Conservation (phyloP, 2,329 filamentous ascomycete species). For the Aspergillus luchuensis region DNA sequence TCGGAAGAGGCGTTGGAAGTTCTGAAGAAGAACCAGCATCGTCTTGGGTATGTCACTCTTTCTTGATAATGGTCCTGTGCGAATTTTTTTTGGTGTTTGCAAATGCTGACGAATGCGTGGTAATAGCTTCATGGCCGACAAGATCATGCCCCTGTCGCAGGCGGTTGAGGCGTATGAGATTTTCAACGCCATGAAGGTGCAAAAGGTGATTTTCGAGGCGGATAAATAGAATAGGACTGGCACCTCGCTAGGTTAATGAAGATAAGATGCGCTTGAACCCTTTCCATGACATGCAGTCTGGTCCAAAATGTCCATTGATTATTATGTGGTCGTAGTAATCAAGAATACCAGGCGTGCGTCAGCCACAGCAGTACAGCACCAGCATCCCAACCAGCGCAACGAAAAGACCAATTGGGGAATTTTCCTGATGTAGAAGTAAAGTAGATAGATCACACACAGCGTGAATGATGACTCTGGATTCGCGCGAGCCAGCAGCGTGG, state of each 20-base stretch:
- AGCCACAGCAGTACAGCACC: not conserved
- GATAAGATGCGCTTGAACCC: not conserved
- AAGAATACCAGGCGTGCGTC: not conserved
- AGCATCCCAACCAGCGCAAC: not conserved
- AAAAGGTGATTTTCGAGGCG: slow-evolving; percentile 70
- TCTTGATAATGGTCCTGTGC: not conserved
- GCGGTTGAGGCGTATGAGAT: slow-evolving; percentile 70
- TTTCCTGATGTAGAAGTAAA: not conserved
- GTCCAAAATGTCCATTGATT: not conserved
- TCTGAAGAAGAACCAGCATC: slow-evolving; percentile 66
- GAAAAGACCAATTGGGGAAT: not conserved
- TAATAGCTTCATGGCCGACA: slow-evolving; percentile 72
- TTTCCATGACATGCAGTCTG: not conserved
- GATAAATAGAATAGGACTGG: slow-evolving; percentile 33
- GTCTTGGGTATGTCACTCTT: slow-evolving; percentile 59
- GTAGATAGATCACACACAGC: not conserved
- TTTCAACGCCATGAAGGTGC: slow-evolving; percentile 71
- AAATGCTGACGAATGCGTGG: slow-evolving; percentile 21
- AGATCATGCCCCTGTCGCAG: slow-evolving; percentile 69
- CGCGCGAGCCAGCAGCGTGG: too few relatives aligned
- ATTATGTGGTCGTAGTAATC: slow-evolving; percentile 2
- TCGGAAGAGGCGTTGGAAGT: slow-evolving; percentile 67
- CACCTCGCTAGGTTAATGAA: not conserved
- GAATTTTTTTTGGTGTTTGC: not conserved
- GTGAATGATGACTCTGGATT: not conserved